Evolutionary conservation across 495 filamentous ascomycete genomes (phyloP), one percentile per base, ranked within the genome.

Genomic region (Hypoxylon perforatum): DNA sequence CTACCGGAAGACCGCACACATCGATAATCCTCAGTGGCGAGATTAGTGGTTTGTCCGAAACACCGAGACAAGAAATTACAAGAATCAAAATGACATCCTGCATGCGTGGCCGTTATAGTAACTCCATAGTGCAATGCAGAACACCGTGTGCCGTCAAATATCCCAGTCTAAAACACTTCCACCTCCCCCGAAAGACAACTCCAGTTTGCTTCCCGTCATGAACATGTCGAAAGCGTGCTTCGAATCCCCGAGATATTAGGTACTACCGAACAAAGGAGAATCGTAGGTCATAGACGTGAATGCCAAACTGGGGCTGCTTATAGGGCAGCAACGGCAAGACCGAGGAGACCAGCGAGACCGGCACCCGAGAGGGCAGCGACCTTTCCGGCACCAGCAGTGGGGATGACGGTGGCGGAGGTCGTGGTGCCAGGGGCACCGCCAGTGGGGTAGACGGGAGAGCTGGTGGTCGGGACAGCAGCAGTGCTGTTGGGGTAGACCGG

Each of bases 311-410:
- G 52, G 67, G 67, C 50, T 41, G 56, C 82, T 91, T 94, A 94
- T 83, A 93, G 86, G 73, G 91, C 72, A 79, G 87, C 85, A 73
- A 89, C 91, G 72, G 85, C 89, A 68, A 88, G 74, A 79, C 88
- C 92, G 80, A 93, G 85, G 71, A 93, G 80, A 80, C 85, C 89
- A 69, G 88, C 91, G 63, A 93, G 87, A 77, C 82, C 88, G 69
- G 85, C 89, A 71, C 88, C 89, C 57, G 88, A 88, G 69, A 90
- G 77, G 73, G 85, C 88, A 65, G 88, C 84, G 76, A 82, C 87
- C 74, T 84, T 85, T 79, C 85, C 89, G 63, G 86, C 86, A 71
- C 86, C 85, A 69, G 87, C 83, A 65, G 85, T 81, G 75, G 83
- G 80, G 71, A 85, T 80, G 64, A 76, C 68, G 50, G 82, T 73